Evolutionary conservation across 73 alveolate genomes (phyloP).

Genomic region (Effrenium voratum): DNA sequence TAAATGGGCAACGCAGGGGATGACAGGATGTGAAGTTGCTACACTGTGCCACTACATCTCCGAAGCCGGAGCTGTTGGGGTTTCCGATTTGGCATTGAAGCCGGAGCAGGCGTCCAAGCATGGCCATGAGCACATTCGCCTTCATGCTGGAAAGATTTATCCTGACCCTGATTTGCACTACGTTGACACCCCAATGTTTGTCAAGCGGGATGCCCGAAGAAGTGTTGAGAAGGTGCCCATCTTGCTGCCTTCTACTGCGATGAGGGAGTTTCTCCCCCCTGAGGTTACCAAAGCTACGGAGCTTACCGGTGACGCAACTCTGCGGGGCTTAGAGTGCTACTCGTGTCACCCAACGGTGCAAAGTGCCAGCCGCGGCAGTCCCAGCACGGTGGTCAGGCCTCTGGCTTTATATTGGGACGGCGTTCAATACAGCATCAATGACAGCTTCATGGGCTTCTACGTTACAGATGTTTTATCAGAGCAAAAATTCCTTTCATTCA

Average conservation of each 20-base stretch:
- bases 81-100: not conserved
- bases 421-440: not conserved
- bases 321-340: not conserved
- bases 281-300: not conserved
- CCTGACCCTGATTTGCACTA: not conserved
- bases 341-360: not conserved
- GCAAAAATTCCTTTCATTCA: slow-evolving; percentile 10
- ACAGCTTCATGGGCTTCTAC: slow-evolving; percentile 8
- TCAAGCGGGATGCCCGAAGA: not conserved
- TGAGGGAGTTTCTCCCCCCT: not conserved
- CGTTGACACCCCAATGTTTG: not conserved
- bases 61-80: slow-evolving; percentile 4
- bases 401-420: not conserved
- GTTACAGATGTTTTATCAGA: not conserved
- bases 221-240: not conserved
- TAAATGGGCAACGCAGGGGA: not conserved
- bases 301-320: not conserved
- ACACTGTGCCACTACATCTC: not conserved
- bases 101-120: not conserved
- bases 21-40: not conserved
- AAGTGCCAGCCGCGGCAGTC: not conserved
- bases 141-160: not conserved
- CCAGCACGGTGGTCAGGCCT: not conserved
- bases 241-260: not conserved
- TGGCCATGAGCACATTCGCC: not conserved